phyloP scores from a whole-genome alignment of 2,329 filamentous ascomycete genomes.

The Neobulgaria alba region DNA sequence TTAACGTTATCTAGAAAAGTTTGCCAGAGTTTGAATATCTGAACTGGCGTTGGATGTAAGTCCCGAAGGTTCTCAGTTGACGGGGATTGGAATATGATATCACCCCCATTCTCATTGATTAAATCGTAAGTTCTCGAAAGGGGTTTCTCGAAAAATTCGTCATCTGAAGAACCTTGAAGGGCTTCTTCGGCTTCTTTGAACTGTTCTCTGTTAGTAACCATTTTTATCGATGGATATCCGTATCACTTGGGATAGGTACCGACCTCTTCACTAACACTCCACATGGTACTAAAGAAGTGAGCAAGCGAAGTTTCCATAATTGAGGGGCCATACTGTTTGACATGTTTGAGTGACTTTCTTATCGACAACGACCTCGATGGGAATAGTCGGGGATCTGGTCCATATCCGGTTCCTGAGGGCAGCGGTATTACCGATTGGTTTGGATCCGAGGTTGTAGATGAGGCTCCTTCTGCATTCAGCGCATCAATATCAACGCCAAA shows the following conservation, averaged over 20 bases:
- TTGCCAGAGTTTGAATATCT: constrained; percentile 60
- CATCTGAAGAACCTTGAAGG: constrained; percentile 26
- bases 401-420: background rate
- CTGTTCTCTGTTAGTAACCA: too few relatives aligned
- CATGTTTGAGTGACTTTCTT: constrained; percentile 9
- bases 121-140: constrained; percentile 25
- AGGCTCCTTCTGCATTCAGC: constrained; percentile 14
- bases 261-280: background rate
- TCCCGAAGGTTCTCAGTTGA: constrained; percentile 34
- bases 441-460: too few relatives aligned
- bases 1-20: constrained; percentile 63
- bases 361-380: constrained; percentile 6
- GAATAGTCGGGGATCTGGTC: too few relatives aligned
- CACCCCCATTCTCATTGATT: constrained; percentile 17
- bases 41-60: constrained; percentile 48
- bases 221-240: too few relatives aligned
- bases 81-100: constrained; percentile 41
- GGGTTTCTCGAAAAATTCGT: constrained; percentile 16
- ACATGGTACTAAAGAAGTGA: background rate
- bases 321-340: constrained; percentile 9
- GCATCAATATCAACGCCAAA: constrained; percentile 24
- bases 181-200: constrained; percentile 28
- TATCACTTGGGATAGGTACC: too few relatives aligned
- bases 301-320: too few relatives aligned
- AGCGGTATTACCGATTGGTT: too few relatives aligned